Evolutionary conservation across 805 yeast species (phyloP).

Genomic region (Cyberlindnera lachancei): DNA sequence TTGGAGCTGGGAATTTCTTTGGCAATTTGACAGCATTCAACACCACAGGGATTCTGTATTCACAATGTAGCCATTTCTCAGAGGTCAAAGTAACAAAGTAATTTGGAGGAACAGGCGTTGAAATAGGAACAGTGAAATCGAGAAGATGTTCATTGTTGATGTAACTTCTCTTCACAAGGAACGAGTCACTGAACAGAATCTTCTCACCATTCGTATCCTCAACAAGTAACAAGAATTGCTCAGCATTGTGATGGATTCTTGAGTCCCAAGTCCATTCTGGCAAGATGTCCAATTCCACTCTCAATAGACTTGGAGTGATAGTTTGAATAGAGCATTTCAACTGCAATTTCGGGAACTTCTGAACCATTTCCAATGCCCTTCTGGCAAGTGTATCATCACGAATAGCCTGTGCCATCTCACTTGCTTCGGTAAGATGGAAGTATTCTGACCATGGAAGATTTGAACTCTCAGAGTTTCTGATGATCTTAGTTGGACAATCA

Average conservation of each 20-base stretch:
- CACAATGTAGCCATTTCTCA: slow-evolving; percentile 82
- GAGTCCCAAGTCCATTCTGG: slow-evolving; percentile 81
- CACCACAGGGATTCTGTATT: slow-evolving; percentile 51
- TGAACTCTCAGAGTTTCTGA: slow-evolving; percentile 70
- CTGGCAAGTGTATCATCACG: slow-evolving; percentile 63
- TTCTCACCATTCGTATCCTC: slow-evolving; percentile 82
- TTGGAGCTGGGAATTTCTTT: slow-evolving; percentile 53
- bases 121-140: slow-evolving; percentile 59
- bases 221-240: slow-evolving; percentile 61
- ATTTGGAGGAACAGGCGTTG: slow-evolving; percentile 54
- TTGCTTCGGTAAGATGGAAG: slow-evolving; percentile 53
- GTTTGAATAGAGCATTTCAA: slow-evolving; percentile 66
- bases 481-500: slow-evolving; percentile 60
- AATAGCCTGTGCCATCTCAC: slow-evolving; percentile 78
- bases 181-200: slow-evolving; percentile 50
- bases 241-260: slow-evolving; percentile 52
- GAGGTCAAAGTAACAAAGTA: slow-evolving; percentile 67
- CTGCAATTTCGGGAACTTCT: slow-evolving; percentile 65
- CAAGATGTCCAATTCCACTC: slow-evolving; percentile 55
- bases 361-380: slow-evolving; percentile 47
- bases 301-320: slow-evolving; percentile 58
- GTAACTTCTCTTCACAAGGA: slow-evolving; percentile 43
- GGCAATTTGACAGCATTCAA: slow-evolving; percentile 50
- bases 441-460: slow-evolving; percentile 79
- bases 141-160: slow-evolving; percentile 48